Conservation (phyloP, 179 eudicot species). For the Patellifolia procumbens region DNA sequence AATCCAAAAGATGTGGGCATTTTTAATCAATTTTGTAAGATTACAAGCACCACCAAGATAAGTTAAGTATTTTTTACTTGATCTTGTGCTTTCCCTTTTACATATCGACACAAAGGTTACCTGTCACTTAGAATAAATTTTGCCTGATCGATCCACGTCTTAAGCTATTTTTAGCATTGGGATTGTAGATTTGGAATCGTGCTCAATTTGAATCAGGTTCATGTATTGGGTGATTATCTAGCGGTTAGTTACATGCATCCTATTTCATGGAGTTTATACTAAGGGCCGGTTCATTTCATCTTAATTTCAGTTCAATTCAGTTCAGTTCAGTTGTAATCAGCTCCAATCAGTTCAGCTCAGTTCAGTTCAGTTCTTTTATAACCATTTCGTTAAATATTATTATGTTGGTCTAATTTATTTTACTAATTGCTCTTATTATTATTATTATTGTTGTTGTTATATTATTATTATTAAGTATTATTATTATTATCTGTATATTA, state of each 20-base stretch:
- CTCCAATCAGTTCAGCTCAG: no score
- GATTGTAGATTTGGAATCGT: slow-evolving; percentile 1
- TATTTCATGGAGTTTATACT: no score
- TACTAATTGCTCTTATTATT: no score
- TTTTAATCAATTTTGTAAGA: background rate
- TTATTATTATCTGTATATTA: no score
- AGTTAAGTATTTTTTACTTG: background rate
- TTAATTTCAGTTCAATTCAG: no score
- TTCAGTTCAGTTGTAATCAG: no score
- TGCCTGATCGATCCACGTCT: background rate
- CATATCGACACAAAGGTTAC: background rate
- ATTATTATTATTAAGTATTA: no score
- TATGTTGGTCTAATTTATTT: no score
- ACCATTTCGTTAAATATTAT: no score
- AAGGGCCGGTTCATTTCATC: no score
- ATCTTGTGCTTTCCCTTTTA: background rate
- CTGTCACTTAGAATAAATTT: background rate
- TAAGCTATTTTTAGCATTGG: background rate
- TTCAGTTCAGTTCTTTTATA: no score
- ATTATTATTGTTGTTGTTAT: no score
- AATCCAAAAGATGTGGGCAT: background rate
- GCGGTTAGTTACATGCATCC: background rate
- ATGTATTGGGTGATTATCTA: background rate
- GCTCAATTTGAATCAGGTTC: background rate
- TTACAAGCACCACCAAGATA: background rate